A percentile compares a stretch with the other conserved stretches of the same genome.
phyloP scores from a whole-genome alignment of 2,329 filamentous ascomycete species.

The Xylariaceae sp. region DNA sequence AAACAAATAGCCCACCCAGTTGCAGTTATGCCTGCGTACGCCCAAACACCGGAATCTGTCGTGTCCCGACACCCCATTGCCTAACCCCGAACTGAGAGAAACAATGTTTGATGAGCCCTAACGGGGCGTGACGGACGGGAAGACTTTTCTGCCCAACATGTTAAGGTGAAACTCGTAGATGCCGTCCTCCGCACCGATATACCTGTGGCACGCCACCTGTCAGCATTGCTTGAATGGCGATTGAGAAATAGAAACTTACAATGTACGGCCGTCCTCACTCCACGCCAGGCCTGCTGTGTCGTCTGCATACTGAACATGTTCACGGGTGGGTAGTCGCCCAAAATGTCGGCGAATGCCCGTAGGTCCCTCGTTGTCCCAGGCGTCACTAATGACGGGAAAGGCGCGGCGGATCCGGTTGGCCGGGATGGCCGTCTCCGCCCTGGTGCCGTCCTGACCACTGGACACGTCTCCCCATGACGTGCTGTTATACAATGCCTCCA shows the following conservation, averaged over 20 bases:
- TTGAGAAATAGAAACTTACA: too few species aligned
- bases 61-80: too few species aligned
- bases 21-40: too few species aligned
- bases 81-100: too few species aligned
- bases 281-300: constrained; percentile 58
- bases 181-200: constrained; percentile 62
- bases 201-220: constrained; percentile 37
- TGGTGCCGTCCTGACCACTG: constrained; percentile 23
- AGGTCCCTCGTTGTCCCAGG: constrained; percentile 27
- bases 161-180: constrained; percentile 71
- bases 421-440: constrained; percentile 26
- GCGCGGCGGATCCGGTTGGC: constrained; percentile 26
- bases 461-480: constrained; percentile 19
- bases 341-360: constrained; percentile 23
- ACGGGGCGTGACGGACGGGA: constrained; percentile 49
- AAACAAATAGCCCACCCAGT: too few species aligned
- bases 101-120: too few species aligned
- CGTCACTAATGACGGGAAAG: constrained; percentile 30
- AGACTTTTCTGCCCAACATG: constrained; percentile 53
- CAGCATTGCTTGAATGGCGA: not conserved
- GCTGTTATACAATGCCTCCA: constrained; percentile 39
- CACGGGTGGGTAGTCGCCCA: constrained; percentile 27
- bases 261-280: constrained; percentile 53
- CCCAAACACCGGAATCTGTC: too few species aligned
- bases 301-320: constrained; percentile 43